These are phyloP conservation scores for Exidia glandulosa DNA, from an alignment of 768 basidiomycete species.

Conservation along the genomic window DNA sequence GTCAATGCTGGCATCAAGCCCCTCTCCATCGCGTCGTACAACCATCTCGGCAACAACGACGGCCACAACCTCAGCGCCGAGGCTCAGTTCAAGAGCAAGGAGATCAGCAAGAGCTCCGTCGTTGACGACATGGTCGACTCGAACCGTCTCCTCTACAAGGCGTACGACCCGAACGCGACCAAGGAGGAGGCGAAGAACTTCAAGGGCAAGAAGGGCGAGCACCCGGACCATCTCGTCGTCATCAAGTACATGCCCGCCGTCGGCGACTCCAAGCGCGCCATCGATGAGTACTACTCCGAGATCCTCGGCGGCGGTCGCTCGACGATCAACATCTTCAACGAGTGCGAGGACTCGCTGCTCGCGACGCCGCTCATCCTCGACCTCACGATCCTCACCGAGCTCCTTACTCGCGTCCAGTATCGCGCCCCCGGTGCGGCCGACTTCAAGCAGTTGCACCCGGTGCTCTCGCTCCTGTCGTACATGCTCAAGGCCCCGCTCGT, in stretches of 20 bases:
- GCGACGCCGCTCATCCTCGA: slow-evolving; percentile 96
- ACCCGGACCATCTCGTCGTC: slow-evolving; percentile 93
- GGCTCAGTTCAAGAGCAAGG: slow-evolving; percentile 94
- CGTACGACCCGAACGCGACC: slow-evolving; percentile 36
- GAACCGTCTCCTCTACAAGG: slow-evolving; percentile 84
- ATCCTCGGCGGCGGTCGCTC: slow-evolving; percentile 92
- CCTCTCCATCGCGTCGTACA: slow-evolving; percentile 93
- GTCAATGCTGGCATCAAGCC: slow-evolving; percentile 99
- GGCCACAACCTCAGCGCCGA: slow-evolving; percentile 86
- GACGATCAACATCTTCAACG: slow-evolving; percentile 95
- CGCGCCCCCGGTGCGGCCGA: slow-evolving; percentile 44
- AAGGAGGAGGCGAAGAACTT: slow-evolving; percentile 27
- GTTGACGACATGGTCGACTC: slow-evolving; percentile 97
- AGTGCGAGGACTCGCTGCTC: slow-evolving; percentile 95
- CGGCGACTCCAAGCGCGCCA: slow-evolving; percentile 96
- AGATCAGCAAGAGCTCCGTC: slow-evolving; percentile 93
- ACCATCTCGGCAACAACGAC: slow-evolving; percentile 98
- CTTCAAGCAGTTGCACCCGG: slow-evolving; percentile 78
- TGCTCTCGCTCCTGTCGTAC: slow-evolving; percentile 87
- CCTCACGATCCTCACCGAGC: slow-evolving; percentile 83
- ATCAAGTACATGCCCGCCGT: slow-evolving; percentile 97
- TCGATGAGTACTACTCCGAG: slow-evolving; percentile 98
- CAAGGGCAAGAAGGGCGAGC: slow-evolving; percentile 74
- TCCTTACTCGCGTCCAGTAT: slow-evolving; percentile 88
- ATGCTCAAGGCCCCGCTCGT: slow-evolving; percentile 99